These are phyloP conservation scores for Aspergillus piperis DNA, from an alignment of 2,329 filamentous ascomycete species.

Conservation along the genomic window DNA sequence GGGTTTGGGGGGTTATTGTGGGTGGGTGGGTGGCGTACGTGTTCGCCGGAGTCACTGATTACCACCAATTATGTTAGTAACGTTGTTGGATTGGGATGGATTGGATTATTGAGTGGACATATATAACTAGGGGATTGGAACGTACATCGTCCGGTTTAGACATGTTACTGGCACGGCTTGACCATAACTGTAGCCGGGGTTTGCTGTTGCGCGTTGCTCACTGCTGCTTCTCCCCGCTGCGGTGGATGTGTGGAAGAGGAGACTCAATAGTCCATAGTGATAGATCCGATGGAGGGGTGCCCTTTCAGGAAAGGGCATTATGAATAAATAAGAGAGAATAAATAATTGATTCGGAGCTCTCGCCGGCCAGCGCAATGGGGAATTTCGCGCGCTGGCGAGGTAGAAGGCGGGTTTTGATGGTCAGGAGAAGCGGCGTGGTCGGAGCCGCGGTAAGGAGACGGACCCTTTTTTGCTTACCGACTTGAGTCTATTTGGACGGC, in stretches of 20 bases:
- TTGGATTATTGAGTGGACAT: neutral
- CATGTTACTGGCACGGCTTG: slow-evolving; percentile 70
- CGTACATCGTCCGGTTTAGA: slow-evolving; percentile 70
- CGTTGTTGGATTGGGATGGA: neutral
- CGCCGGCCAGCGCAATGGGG: neutral
- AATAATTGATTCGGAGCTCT: neutral
- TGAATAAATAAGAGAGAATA: neutral
- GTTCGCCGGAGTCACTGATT: slow-evolving; percentile 35
- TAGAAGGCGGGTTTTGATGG: neutral
- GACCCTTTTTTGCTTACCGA: neutral
- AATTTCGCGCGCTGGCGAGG: neutral
- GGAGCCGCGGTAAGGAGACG: neutral
- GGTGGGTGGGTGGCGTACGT: slow-evolving; percentile 22
- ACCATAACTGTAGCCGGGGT: slow-evolving; percentile 50
- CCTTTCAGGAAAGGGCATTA: slow-evolving; percentile 13
- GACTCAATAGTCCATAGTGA: slow-evolving; percentile 19
- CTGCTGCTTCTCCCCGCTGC: slow-evolving; percentile 25
- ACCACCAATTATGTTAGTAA: neutral
- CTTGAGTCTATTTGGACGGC: neutral
- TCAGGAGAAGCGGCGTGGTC: neutral
- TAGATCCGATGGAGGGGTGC: slow-evolving; percentile 2
- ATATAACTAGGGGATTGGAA: no score
- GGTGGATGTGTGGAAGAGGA: slow-evolving; percentile 22
- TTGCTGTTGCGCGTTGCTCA: slow-evolving; percentile 19
- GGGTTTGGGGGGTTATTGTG: neutral